A percentile compares a stretch with the other conserved stretches of the same genome.
phyloP scores from a whole-genome alignment of 352 stramenopile genomes.

The Globisporangium acanthophoron region DNA sequence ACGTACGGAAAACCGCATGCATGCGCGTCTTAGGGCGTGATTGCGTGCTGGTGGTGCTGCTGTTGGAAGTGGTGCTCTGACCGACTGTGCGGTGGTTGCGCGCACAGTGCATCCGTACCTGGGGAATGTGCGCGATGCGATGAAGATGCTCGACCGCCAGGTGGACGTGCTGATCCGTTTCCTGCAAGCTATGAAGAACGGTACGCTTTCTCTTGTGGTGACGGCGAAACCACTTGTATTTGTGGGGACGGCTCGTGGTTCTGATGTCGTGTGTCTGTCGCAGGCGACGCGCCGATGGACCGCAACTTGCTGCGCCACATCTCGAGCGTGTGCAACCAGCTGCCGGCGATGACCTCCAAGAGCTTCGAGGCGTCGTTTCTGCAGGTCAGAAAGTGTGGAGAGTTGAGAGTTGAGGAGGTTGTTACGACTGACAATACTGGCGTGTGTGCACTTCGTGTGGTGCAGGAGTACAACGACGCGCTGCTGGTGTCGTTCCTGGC shows the following conservation, averaged over 20 bases:
- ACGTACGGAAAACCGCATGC: slow-evolving; percentile 21
- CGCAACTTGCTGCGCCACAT: slow-evolving; percentile 81
- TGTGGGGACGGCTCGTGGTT: background rate
- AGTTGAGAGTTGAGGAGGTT: slow-evolving; percentile 3
- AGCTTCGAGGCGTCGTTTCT: slow-evolving; percentile 70
- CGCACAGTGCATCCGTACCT: slow-evolving; percentile 72
- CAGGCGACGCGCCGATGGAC: slow-evolving; percentile 64
- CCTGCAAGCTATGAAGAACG: slow-evolving; percentile 67
- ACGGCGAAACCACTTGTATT: background rate
- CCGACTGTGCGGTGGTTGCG: slow-evolving; percentile 10
- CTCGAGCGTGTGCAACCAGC: slow-evolving; percentile 81
- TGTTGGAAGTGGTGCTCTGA: background rate
- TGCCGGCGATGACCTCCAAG: slow-evolving; percentile 71
- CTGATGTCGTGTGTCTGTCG: background rate
- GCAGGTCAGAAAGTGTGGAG: slow-evolving; percentile 16
- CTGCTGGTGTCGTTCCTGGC: slow-evolving; percentile 79
- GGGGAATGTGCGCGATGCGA: slow-evolving; percentile 72
- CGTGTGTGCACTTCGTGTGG: background rate
- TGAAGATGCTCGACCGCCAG: slow-evolving; percentile 84
- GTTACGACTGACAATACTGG: background rate
- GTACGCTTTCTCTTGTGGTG: slow-evolving; percentile 14
- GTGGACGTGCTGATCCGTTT: slow-evolving; percentile 72
- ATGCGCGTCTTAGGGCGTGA: slow-evolving; percentile 6
- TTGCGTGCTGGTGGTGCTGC: background rate
- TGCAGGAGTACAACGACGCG: slow-evolving; percentile 80